Evolutionary conservation across 2,329 filamentous ascomycete species (phyloP).

Genomic region (Alternaria arborescens): DNA sequence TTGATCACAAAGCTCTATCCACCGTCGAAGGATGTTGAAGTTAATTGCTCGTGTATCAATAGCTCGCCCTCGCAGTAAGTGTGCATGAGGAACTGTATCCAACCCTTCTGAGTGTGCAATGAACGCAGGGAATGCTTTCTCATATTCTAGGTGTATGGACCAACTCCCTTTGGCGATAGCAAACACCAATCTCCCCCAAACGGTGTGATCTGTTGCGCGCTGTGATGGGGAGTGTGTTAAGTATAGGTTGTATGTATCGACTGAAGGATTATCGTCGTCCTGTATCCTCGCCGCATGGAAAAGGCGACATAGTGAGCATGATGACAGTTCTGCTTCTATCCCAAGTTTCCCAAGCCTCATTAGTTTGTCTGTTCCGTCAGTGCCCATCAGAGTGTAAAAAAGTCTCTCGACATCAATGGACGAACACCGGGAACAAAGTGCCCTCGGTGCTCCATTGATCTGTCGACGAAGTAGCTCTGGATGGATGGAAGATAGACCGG

Average conservation of each 20-base stretch:
- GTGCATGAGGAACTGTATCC: fast-evolving
- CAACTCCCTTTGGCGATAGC: neutral
- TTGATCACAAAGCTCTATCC: neutral
- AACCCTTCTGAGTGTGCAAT: neutral
- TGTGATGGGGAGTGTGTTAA: too few species aligned
- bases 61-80: neutral
- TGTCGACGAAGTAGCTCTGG: too few species aligned
- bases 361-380: too few species aligned
- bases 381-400: too few species aligned
- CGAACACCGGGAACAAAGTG: too few species aligned
- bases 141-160: too few species aligned
- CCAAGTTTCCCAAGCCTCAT: neutral
- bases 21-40: neutral
- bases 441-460: too few species aligned
- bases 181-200: neutral
- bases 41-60: neutral
- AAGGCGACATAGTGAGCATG: neutral
- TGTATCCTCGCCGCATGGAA: neutral
- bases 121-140: neutral
- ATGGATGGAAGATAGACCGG: too few species aligned
- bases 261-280: fast-evolving
- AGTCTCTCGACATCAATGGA: too few species aligned
- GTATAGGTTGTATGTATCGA: neutral
- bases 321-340: neutral
- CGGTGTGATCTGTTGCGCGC: too few species aligned